These are phyloP conservation scores for Hypomyces perniciosus DNA, from an alignment of 2,329 filamentous ascomycete genomes.

Conservation along the genomic window DNA sequence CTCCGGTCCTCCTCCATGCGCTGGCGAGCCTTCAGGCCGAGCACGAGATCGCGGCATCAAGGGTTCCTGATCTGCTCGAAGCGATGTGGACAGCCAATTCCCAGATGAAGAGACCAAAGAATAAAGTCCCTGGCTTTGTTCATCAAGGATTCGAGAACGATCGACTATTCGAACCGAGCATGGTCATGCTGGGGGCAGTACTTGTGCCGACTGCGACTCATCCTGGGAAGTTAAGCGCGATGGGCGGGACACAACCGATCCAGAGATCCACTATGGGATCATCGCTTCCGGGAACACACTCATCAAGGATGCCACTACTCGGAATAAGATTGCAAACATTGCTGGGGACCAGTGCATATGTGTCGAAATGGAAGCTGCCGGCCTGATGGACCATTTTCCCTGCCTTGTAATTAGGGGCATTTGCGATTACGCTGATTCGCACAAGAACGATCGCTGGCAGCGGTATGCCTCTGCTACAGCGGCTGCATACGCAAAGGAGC, in stretches of 20 bases:
- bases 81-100: slow-evolving; percentile 5
- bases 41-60: slow-evolving; percentile 9
- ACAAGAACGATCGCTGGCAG: slow-evolving; percentile 33
- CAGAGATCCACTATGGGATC: slow-evolving; percentile 18
- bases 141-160: slow-evolving; percentile 16
- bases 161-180: slow-evolving; percentile 7
- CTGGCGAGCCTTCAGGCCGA: slow-evolving; percentile 11
- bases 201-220: slow-evolving; percentile 7
- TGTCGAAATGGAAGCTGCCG: slow-evolving; percentile 23
- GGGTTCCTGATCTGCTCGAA: background rate
- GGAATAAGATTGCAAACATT: slow-evolving; percentile 8
- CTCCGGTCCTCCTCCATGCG: slow-evolving; percentile 13
- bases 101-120: slow-evolving; percentile 8
- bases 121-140: slow-evolving; percentile 8
- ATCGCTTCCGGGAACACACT: slow-evolving; percentile 21
- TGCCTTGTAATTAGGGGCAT: slow-evolving; percentile 31
- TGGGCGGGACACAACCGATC: slow-evolving; percentile 10
- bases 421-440: slow-evolving; percentile 32
- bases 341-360: slow-evolving; percentile 13
- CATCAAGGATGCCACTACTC: slow-evolving; percentile 13
- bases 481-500: slow-evolving; percentile 21
- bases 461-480: slow-evolving; percentile 28
- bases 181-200: slow-evolving; percentile 4
- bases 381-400: slow-evolving; percentile 15
- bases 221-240: slow-evolving; percentile 4